Evolutionary conservation across 176 grass and related monocot species (phyloP), one percentile per base, ranked within the genome.

Genomic region (Eleusine coracana): DNA sequence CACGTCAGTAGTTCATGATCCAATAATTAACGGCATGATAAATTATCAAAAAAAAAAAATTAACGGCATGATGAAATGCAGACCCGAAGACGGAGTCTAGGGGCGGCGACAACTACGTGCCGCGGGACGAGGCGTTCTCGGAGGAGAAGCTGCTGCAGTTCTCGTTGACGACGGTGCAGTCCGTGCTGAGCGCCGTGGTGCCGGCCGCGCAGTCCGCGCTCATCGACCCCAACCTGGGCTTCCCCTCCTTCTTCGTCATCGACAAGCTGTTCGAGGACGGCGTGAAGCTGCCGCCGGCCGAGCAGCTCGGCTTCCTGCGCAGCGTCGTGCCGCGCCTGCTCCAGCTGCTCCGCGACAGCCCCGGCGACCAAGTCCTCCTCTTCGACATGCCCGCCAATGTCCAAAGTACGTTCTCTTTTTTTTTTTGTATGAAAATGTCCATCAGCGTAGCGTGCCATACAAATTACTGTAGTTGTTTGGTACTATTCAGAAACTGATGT

Each of bases 111-210:
- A 36, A 86, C 17, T 97, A 97, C 56, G 90, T 94, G 64, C 92
- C 95, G 0, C 85, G 92, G 80, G 95, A 94, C 66, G 95, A 97
- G 81, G 90, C 71, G 3, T 97, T 97, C 90, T 92, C 92, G 16
- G 83, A 91, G 66, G 90, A 73, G 83, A 97, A 97, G 82, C 54
- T n/a, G 28, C 6, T 71, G 51, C 88, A 90, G 75, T 97, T 94
- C 92, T 78, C 69, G 4, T 18, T 81, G 9, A 89, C 49, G 29
- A 79, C 90, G 42, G 13, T 94, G 8, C 66, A 3, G 51, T 90
- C 86, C 17, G 79, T 89, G 71, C 86, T 97, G 29, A 76, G 71
- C 52, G 95, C 92, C 27, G 71, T 82, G 1, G 56, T 91, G 38
- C 92, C 92, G 40, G 87, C 68, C 4, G 76, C 76, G 4, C 70